Base-by-base conservation (phyloP, 140 eudicot genomes). In the Ambrosia hybrid region DNA sequence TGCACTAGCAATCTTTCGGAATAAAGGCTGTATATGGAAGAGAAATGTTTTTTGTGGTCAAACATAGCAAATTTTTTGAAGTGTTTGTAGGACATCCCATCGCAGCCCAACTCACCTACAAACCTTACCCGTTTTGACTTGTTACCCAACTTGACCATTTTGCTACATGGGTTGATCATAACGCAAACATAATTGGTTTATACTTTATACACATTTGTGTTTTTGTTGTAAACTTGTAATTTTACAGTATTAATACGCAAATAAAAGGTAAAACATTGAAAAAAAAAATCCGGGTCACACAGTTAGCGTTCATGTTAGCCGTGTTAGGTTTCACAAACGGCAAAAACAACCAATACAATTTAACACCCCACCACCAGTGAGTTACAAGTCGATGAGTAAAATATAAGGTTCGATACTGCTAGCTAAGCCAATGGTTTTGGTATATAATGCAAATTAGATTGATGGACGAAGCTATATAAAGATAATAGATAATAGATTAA, bases 1-100 rank as follows among this genome's bases (percentile, higher is more conserved):
- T 55, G 63, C 52, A 70, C 37, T 53, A 0, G 74, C 74, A 38
- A 70, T 70, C 55, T 38, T 70, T 10, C 65, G 37, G 5, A 70
- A 70, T 16, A 70, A 37, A 36, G 65, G 74, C 65, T 70, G 65
- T 21, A 38, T 13, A 14, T 16, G 4, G 13, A 51, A 62, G 1
- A 13, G 2, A 10, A 48, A 66, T 11, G n/a, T n/a, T n/a, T n/a
- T n/a, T n/a, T n/a, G n/a, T n/a, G 45, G 30, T 60, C 41, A 61
- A 58, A 43, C 59, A 63, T 48, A n/a, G 52, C 12, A 51, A 6
- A 8, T 60, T 60, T 60, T n/a, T n/a, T 33, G 12, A 60, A 55
- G 26, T 55, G 21, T 55, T 55, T 11, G 66, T 60, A 45, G 46
- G 4, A n/a, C n/a, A n/a, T n/a, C n/a, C n/a, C 38, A n/a, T n/a